Percentiles rank a stretch among this genome's conserved stretches.
These are phyloP conservation scores for Boletus bicolor DNA, from an alignment of 768 basidiomycete genomes.

Conservation along the genomic window DNA sequence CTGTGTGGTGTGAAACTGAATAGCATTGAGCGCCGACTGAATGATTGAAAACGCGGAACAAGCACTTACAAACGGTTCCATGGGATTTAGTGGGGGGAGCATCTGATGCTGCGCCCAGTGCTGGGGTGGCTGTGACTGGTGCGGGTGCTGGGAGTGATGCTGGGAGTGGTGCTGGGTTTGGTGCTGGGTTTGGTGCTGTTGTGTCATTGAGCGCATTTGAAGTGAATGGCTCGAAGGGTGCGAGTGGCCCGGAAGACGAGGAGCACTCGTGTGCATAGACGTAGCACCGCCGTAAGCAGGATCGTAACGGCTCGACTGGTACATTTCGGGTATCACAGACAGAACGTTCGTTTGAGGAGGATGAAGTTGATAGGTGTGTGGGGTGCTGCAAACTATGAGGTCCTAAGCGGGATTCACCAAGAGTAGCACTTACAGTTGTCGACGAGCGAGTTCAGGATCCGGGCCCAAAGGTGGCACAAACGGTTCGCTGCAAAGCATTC, in stretches of 20 bases:
- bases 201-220: conserved; percentile 50
- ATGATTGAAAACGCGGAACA: background rate
- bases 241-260: conserved; percentile 39
- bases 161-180: background rate
- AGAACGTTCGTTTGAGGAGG: conserved; percentile 43
- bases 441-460: conserved; percentile 44
- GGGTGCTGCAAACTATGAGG: conserved; percentile 33
- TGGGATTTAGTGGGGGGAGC: conserved; percentile 45
- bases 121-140: conserved; percentile 29
- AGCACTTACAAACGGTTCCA: conserved; percentile 64
- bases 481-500: conserved; percentile 38
- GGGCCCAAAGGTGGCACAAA: conserved; percentile 43
- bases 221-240: conserved; percentile 30
- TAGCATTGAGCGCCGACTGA: conserved; percentile 9
- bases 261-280: conserved; percentile 26
- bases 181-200: conserved; percentile 36
- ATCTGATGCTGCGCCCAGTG: conserved; percentile 54
- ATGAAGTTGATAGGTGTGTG: conserved; percentile 43
- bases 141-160: conserved; percentile 13
- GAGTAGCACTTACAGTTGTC: conserved; percentile 42
- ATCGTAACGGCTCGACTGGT: conserved; percentile 54
- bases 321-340: conserved; percentile 61
- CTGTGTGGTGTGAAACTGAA: conserved; percentile 35
- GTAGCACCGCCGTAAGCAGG: conserved; percentile 40
- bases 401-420: background rate